Percentiles rank a stretch among this genome's conserved stretches.
These are phyloP conservation scores for Picea abies DNA, from an alignment of 83 land plant species.

Conservation along the genomic window DNA sequence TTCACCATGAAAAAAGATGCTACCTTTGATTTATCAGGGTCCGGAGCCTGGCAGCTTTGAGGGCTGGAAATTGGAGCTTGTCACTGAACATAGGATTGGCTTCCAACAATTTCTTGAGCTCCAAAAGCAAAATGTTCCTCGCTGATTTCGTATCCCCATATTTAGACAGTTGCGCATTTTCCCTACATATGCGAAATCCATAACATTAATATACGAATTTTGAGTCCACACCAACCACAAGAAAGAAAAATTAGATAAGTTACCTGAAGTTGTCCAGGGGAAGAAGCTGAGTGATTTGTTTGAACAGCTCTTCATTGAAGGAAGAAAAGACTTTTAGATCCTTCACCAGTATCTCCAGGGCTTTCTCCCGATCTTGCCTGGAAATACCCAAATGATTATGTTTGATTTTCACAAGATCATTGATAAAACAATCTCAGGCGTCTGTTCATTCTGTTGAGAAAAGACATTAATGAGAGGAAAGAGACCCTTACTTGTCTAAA, in stretches of 20 bases:
- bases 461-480: too few species aligned
- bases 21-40: conserved; percentile 94
- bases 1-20: background rate
- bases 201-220: background rate
- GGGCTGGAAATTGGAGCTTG: conserved; percentile 75
- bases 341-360: conserved; percentile 78
- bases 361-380: conserved; percentile 79
- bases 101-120: conserved; percentile 92
- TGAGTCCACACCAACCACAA: background rate
- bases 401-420: too few species aligned
- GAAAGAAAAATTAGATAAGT: background rate
- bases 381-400: background rate
- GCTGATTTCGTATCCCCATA: conserved; percentile 95
- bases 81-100: conserved; percentile 95
- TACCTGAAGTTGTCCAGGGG: conserved; percentile 80
- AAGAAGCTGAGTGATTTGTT: conserved; percentile 80
- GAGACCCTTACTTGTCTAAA: conserved; percentile 61
- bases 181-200: conserved; percentile 34
- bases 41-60: conserved; percentile 75
- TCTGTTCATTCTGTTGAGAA: too few species aligned
- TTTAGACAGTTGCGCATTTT: conserved; percentile 89
- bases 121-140: conserved; percentile 77
- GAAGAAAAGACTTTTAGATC: conserved; percentile 79
- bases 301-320: conserved; percentile 79
- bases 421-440: too few species aligned